These are phyloP conservation scores for Umbilicaria muhlenbergii DNA, from an alignment of 495 filamentous ascomycete genomes.

Conservation along the genomic window DNA sequence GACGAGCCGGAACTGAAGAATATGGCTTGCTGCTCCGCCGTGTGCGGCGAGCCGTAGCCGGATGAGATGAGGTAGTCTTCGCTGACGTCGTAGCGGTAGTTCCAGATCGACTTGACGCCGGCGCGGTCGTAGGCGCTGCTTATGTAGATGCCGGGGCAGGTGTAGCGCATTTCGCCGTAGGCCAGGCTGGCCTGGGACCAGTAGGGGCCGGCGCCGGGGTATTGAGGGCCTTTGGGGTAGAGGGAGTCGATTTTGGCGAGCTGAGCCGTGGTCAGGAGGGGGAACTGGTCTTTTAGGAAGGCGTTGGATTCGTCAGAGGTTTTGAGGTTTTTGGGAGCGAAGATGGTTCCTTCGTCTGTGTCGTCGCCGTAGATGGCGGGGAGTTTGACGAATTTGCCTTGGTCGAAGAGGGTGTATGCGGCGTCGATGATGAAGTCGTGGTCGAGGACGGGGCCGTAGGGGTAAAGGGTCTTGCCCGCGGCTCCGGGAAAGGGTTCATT, in stretches of 20 bases:
- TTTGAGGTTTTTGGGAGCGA: constrained; percentile 35
- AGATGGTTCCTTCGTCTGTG: constrained; percentile 55
- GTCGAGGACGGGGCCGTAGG: constrained; percentile 46
- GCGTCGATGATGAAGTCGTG: constrained; percentile 39
- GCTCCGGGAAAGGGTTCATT: constrained; percentile 38
- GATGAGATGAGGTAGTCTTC: constrained; percentile 2
- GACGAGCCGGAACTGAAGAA: constrained; percentile 39
- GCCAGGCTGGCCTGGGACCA: constrained; percentile 44
- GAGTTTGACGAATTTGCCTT: constrained; percentile 48
- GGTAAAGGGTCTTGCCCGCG: constrained; percentile 31
- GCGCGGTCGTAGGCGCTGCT: constrained; percentile 23
- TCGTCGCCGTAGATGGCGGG: constrained; percentile 57
- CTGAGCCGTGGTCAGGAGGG: constrained; percentile 35
- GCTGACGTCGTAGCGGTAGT: constrained; percentile 50
- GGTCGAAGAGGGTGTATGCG: constrained; percentile 40
- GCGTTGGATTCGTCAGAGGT: constrained; percentile 27
- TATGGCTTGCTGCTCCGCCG: constrained; percentile 44
- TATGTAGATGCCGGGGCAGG: constrained; percentile 47
- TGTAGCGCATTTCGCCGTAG: constrained; percentile 65
- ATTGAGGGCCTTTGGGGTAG: constrained; percentile 38
- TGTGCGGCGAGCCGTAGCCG: constrained; percentile 47
- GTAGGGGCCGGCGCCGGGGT: constrained; percentile 22
- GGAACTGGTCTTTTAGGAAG: constrained; percentile 51
- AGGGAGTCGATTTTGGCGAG: constrained; percentile 37
- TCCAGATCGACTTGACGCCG: constrained; percentile 27